A percentile compares a stretch with the other conserved stretches of the same genome.
Evolutionary conservation across 2,329 filamentous ascomycete species (phyloP).

Genomic region (Clarireedia hainanense): DNA sequence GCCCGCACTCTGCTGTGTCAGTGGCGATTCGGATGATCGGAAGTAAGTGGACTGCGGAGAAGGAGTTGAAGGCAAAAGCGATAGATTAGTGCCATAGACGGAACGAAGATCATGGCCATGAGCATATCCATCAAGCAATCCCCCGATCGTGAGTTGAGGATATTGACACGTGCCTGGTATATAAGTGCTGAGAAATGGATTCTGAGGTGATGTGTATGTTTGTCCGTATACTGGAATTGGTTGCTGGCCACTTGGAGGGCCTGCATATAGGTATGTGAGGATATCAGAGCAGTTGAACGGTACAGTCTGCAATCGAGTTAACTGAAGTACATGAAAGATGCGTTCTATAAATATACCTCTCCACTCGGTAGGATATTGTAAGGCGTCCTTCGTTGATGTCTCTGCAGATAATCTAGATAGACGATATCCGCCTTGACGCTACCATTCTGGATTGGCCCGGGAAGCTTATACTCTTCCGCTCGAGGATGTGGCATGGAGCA

Average conservation of each 20-base stretch:
- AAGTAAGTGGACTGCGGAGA: constrained; percentile 30
- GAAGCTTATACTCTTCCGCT: constrained; percentile 27
- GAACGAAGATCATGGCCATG: constrained; percentile 31
- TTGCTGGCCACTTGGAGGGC: constrained; percentile 12
- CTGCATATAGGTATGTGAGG: constrained; percentile 31
- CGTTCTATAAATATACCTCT: constrained; percentile 23
- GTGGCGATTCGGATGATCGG: constrained; percentile 30
- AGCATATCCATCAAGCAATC: constrained; percentile 31
- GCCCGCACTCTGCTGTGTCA: constrained; percentile 32
- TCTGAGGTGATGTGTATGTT: constrained; percentile 30
- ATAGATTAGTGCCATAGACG: constrained; percentile 28
- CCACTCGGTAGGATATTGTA: constrained; percentile 34
- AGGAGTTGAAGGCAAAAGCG: constrained; percentile 28
- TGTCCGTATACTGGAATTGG: constrained; percentile 31
- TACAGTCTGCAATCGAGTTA: constrained; percentile 26
- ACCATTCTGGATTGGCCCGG: constrained; percentile 24
- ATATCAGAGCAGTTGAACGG: constrained; percentile 32
- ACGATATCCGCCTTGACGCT: constrained; percentile 28
- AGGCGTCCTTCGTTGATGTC: constrained; percentile 32
- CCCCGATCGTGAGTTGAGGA: constrained; percentile 33
- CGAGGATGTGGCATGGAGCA: constrained; percentile 35
- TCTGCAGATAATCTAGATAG: constrained; percentile 33
- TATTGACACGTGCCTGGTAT: constrained; percentile 33
- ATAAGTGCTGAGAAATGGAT: constrained; percentile 28
- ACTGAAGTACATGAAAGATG: not conserved